Evolutionary conservation across 2,329 filamentous ascomycete genomes (phyloP).

Genomic region (Drechslerella coelobrocha): DNA sequence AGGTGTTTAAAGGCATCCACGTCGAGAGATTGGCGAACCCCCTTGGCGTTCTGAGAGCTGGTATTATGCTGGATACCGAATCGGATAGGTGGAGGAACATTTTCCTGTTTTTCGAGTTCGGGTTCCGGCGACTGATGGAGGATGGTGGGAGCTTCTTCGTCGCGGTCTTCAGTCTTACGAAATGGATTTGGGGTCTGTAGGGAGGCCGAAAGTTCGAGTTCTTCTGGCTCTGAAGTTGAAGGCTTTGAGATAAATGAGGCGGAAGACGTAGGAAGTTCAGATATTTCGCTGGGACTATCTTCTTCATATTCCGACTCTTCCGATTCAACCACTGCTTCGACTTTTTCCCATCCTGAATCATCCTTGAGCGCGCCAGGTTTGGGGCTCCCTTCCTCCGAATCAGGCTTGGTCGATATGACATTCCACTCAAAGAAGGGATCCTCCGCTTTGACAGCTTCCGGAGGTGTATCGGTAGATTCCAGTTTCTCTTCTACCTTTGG

Average conservation of each 20-base stretch:
- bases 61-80: conserved; percentile 55
- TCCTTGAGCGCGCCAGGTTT: not conserved
- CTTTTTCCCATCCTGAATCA: conserved; percentile 15
- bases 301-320: conserved; percentile 42
- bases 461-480: too few relatives aligned
- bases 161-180: conserved; percentile 26
- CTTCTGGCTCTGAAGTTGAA: conserved; percentile 32
- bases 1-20: conserved; percentile 79
- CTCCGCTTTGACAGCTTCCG: conserved; percentile 1
- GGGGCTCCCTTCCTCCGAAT: conserved; percentile 1
- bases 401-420: not conserved
- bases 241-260: conserved; percentile 23
- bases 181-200: conserved; percentile 40
- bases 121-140: conserved; percentile 5
- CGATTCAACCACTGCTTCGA: conserved; percentile 28
- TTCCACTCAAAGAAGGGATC: conserved; percentile 39
- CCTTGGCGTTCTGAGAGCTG: conserved; percentile 55
- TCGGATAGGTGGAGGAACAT: conserved; percentile 50
- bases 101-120: conserved; percentile 56
- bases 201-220: conserved; percentile 11
- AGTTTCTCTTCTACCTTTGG: conserved; percentile 14
- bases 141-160: too few relatives aligned
- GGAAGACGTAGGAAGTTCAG: conserved; percentile 28
- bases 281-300: conserved; percentile 28
- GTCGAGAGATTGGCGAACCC: conserved; percentile 65